Evolutionary conservation across 2,329 filamentous ascomycete genomes (phyloP), one percentile per base, ranked within the genome.

Genomic region (Xylaria sp.): DNA sequence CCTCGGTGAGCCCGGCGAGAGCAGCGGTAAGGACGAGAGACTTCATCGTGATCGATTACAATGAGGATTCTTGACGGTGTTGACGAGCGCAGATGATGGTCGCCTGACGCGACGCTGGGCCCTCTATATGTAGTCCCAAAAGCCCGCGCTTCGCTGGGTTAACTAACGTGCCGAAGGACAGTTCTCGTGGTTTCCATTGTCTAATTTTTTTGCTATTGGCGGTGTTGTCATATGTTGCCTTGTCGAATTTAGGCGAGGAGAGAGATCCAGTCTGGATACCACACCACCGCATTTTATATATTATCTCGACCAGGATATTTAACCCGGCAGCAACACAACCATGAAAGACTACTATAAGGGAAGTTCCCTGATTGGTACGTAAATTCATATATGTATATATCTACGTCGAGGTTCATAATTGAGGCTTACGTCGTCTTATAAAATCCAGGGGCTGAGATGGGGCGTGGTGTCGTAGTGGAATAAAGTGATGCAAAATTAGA

Each of bases 1-100:
- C 77, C 65, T 77, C 74, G 39, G 76, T 70, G 44, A 75, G 74
- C 74, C 60, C 76, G 48, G 76, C 76, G 62, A 78, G 73, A 13
- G 72, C 72, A 39, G 74, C 56, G 48, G 71, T 50, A 15, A 74
- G 61, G 57, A 72, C 52, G n/a, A 76, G 63, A 62, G 73, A 73
- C 74, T 76, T 78, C 76, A 78, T 78, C 58, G 73, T 78, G 34
- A 63, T 48, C 15, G 41, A 50, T 60, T 48, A 34, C 15, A n/a
- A 67, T 68, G 60, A n/a, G 18, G 28, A 41, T 52, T 12, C 51
- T 56, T 60, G 65, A 66, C 41, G 66, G 63, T 64, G 63, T 39
- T 62, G 6, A 44, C 63, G 46, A 70, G 65, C n/a, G 7, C 20
- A 34, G 37, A 23, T 15, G 23, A 6, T 6, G 28, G 20, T 34